Evolutionary conservation across 345 rosid species (phyloP), one percentile per base, ranked within the genome.

Genomic region (Microthlaspi erraticum): DNA sequence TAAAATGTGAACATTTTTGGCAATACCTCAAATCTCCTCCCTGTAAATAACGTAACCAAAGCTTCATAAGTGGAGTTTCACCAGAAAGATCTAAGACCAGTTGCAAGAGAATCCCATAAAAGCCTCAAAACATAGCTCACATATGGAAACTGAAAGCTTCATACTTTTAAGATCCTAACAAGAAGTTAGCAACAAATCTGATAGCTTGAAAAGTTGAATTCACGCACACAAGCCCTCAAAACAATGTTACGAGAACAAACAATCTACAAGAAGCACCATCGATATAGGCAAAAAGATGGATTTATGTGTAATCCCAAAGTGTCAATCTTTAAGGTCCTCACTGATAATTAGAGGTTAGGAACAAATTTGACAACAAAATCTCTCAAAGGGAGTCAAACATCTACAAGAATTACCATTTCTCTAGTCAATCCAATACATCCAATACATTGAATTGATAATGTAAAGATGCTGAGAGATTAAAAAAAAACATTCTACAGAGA

Each of bases 21-120:
- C 98, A 92, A 80, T 80, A 88, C 73, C 98, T 84, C 81, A 92
- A 82, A 76, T 90, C 95, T 70, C 95, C 97, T 71, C 97, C 97
- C 98, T 92, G 88, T 54, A 81, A 69, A 81, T 26, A 62, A 60
- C 19, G 1, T 33, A 64, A 48, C 72, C 60, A 57, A 48, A 38
- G 52, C 0, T 5, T 36, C 57, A 63, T 4, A 71, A 43, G 8
- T 62, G 14, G 13, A 19, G 1, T 41, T 41, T 0, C 14, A 26
- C 19, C 37, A 39, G 23, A 57, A 32, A 65, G 49, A 20, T 60
- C 20, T 9, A 57, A 67, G 32, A 56, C 13, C 52, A 48, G 38
- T 17, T 29, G 51, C 38, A 69, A 36, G n/a, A 49, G n/a, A 49
- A 48, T 16, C 9, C 23, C 23, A 55, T 0, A 55, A 37, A 48